Evolutionary conservation across 2,329 filamentous ascomycete genomes (phyloP).

Genomic region (Fusarium keratoplasticum): DNA sequence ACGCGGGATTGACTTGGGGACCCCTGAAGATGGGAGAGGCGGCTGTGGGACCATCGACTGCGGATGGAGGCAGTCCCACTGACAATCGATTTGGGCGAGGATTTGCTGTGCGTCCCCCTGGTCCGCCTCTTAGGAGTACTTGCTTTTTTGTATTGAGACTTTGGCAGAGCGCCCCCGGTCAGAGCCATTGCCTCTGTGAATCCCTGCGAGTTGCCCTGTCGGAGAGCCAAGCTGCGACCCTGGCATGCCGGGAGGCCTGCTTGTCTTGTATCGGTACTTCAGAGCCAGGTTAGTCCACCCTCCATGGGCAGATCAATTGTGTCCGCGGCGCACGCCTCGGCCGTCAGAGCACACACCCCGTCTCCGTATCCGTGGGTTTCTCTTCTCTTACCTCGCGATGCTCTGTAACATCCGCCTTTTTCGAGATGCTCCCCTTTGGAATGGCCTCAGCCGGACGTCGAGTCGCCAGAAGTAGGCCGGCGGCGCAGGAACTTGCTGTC

Average conservation of each 20-base stretch:
- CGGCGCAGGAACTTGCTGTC: not conserved
- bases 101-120: conserved; percentile 4
- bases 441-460: conserved; percentile 3
- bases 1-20: conserved; percentile 28
- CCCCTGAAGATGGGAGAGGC: conserved; percentile 27
- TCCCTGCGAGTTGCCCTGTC: conserved; percentile 7
- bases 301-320: conserved; percentile 24
- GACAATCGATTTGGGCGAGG: conserved; percentile 1
- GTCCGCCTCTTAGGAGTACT: not conserved
- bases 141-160: conserved; percentile 19
- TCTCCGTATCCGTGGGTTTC: conserved; percentile 17
- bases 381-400: conserved; percentile 8
- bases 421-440: conserved; percentile 4
- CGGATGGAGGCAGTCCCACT: conserved; percentile 15
- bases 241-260: conserved; percentile 11
- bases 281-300: not conserved
- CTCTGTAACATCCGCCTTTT: conserved; percentile 32
- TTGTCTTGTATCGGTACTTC: conserved; percentile 12
- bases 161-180: conserved; percentile 3
- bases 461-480: not conserved
- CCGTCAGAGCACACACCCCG: conserved; percentile 7
- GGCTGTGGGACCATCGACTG: conserved; percentile 22
- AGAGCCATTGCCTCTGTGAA: not conserved
- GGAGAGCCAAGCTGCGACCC: not conserved
- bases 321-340: conserved; percentile 24